A percentile compares a stretch with the other conserved stretches of the same genome.
These are phyloP conservation scores for Kondoa malvinella DNA, from an alignment of 768 basidiomycete genomes.

Conservation along the genomic window DNA sequence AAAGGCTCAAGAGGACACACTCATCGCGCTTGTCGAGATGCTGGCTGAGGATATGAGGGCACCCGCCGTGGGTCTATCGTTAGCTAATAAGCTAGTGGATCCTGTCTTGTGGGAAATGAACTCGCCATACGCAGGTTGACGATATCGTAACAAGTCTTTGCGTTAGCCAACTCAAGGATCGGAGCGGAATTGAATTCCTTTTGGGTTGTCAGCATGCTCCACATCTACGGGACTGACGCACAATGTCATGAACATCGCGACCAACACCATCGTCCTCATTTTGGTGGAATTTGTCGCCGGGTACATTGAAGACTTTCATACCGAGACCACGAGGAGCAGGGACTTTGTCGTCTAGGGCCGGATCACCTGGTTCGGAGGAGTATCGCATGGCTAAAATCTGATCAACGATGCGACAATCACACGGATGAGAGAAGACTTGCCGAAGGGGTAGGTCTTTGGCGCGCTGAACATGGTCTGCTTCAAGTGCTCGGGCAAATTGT, in stretches of 20 bases:
- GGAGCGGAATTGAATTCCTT: conserved; percentile 17
- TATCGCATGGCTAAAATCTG: conserved; percentile 15
- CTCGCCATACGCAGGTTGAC: conserved; percentile 12
- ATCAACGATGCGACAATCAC: too few species aligned
- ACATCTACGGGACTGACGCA: too few species aligned
- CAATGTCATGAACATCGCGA: neutral
- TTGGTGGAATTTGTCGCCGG: neutral
- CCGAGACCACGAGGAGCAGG: conserved; percentile 14
- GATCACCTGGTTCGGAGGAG: conserved; percentile 10
- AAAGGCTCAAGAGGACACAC: neutral
- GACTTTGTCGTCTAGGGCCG: conserved; percentile 14
- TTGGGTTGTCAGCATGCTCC: conserved; percentile 10
- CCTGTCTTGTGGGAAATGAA: too few species aligned
- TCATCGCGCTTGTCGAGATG: neutral
- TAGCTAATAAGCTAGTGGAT: too few species aligned
- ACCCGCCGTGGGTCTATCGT: neutral
- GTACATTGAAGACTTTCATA: conserved; percentile 16
- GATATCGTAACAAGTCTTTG: conserved; percentile 18
- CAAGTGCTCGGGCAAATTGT: conserved; percentile 16
- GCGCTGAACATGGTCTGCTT: conserved; percentile 17
- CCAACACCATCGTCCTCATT: neutral
- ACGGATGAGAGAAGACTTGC: too few species aligned
- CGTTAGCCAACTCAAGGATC: conserved; percentile 12
- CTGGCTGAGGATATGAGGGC: neutral
- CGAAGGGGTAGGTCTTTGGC: conserved; percentile 11